Conservation (phyloP, 2,329 filamentous ascomycete genomes). For the Tolypocladium tropicale region DNA sequence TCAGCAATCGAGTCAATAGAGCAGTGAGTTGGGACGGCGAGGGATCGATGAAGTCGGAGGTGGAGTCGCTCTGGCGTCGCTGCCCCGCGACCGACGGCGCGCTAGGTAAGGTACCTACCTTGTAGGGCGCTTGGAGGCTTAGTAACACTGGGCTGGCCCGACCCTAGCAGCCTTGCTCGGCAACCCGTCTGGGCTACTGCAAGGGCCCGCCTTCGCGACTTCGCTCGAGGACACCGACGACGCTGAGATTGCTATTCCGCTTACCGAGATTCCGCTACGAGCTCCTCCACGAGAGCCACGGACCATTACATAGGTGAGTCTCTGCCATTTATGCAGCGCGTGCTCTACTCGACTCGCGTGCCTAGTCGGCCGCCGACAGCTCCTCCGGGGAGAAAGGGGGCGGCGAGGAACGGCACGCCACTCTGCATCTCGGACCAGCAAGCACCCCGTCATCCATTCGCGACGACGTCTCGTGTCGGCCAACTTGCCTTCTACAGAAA, state of each 20-base stretch:
- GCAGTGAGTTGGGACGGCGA: not conserved
- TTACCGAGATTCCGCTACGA: not conserved
- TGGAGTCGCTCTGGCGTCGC: not conserved
- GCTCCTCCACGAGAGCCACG: not conserved
- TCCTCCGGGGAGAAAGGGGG: not conserved
- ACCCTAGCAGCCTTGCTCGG: not conserved
- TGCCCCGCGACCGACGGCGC: not conserved
- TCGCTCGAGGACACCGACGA: not conserved
- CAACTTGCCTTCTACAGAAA: not conserved
- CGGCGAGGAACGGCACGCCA: no score
- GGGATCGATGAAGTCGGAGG: not conserved
- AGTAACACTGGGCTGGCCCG: not conserved
- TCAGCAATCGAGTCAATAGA: not conserved
- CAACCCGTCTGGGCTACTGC: not conserved
- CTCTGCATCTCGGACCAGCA: not conserved
- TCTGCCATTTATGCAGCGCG: no score
- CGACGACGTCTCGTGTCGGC: not conserved
- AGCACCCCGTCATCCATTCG: not conserved
- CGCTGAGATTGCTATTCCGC: not conserved
- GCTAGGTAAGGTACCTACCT: not conserved
- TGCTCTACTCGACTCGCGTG: no score
- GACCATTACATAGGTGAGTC: not conserved
- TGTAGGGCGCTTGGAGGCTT: no score
- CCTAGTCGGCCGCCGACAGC: not conserved
- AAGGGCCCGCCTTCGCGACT: not conserved